Base-by-base conservation (phyloP, 371 early-diverging fungal species). In the Capillidium rhysosporum region DNA sequence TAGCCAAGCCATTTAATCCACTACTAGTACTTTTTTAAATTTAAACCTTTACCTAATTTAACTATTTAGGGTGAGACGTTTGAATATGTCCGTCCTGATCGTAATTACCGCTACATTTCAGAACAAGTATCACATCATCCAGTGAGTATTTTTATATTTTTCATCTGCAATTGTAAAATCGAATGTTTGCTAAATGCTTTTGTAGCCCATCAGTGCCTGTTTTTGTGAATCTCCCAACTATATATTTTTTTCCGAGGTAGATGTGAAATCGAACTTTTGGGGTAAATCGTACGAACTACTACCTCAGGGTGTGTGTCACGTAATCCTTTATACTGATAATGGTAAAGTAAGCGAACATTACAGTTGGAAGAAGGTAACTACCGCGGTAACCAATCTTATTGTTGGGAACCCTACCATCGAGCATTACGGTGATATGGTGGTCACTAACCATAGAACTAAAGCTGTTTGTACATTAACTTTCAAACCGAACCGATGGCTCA, bases 91-190 rank as follows among this genome's bases (percentile, higher is more conserved):
- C 67, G 78, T n/a, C 66, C 72, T 16, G 89, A 88, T 56, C 79
- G 77, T 56, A 61, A 68, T 58, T 86, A 69, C 61, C 68, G 89
- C 23, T 86, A 83, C 58, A 52, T 89, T 25, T 79, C 84, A 0
- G 89, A 89, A 63, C 89, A 89, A 64, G 88, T 88, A 12, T 68
- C 70, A 48, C 89, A 89, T 60, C 89, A 89, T 57, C 89, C 89
- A 31, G 74, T 73, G 69, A 57, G 71, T n/a, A n/a, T n/a, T n/a
- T n/a, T n/a, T n/a, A n/a, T n/a, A n/a, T n/a, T n/a, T n/a, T n/a
- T n/a, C n/a, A 34, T 4, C 34, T 34, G 12, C 7, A 34, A 4
- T 34, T 34, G 4, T 34, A 7, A 34, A 34, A 34, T 12, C 34
- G 12, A 34, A 88, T 1, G 76, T 87, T 47, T 34, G 12, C 34